Percentiles rank a stretch among this genome's conserved stretches.
These are phyloP conservation scores for Cryptococcus floricola DNA, from an alignment of 1,284 basidiomycete genomes.

Conservation along the genomic window DNA sequence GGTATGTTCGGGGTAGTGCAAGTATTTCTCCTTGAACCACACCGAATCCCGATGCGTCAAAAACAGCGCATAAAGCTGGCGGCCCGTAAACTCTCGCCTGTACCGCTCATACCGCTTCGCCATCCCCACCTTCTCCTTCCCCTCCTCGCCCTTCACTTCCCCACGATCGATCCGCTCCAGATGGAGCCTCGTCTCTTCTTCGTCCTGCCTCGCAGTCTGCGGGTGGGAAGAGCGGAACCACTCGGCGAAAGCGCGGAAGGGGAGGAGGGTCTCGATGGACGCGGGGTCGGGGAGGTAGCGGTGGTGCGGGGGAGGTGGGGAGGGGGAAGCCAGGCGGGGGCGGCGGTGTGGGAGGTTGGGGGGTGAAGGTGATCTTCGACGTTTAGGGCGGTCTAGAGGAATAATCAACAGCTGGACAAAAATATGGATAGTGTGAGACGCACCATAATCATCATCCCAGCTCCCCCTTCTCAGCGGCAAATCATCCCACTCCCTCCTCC, in stretches of 20 bases:
- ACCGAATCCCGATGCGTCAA: conserved; percentile 83
- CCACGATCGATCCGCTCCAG: conserved; percentile 25
- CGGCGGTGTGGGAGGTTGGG: conserved; percentile 54
- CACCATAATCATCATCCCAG: conserved; percentile 42
- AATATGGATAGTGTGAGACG: neutral
- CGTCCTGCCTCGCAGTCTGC: conserved; percentile 57
- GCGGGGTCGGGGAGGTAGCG: conserved; percentile 61
- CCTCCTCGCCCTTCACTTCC: conserved; percentile 39
- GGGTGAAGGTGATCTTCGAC: conserved; percentile 80
- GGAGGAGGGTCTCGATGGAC: conserved; percentile 72
- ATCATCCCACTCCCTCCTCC: conserved; percentile 17
- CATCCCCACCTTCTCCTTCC: conserved; percentile 63
- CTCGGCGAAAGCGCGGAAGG: conserved; percentile 79
- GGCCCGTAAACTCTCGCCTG: conserved; percentile 75
- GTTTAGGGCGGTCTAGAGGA: conserved; percentile 58
- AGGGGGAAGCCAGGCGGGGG: conserved; percentile 29
- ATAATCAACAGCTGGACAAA: neutral
- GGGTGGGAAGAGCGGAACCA: conserved; percentile 82
- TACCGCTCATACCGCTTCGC: conserved; percentile 76
- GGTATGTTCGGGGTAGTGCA: conserved; percentile 63
- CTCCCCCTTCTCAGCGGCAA: conserved; percentile 13
- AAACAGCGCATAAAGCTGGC: conserved; percentile 77
- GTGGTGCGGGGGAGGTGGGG: conserved; percentile 15
- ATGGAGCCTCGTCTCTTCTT: conserved; percentile 35
- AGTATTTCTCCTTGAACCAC: conserved; percentile 94